A percentile compares a stretch with the other conserved stretches of the same genome.
Evolutionary conservation across 2,329 filamentous ascomycete genomes (phyloP).

Genomic region (Colletotrichum sp.): DNA sequence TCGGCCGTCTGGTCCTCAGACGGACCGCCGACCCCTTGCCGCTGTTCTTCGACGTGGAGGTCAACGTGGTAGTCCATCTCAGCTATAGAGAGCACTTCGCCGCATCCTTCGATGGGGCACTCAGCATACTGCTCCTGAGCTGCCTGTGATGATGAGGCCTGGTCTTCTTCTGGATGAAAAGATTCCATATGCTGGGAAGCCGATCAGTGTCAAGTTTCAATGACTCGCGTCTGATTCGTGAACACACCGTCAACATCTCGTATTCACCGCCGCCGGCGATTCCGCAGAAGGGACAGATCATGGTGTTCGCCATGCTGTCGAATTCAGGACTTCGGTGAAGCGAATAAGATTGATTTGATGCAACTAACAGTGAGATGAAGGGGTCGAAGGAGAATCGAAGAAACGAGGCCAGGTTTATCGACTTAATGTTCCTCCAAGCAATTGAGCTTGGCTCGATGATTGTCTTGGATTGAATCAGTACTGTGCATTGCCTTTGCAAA

Average conservation of each 20-base stretch:
- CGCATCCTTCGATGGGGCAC: constrained; percentile 53
- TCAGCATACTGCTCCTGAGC: constrained; percentile 24
- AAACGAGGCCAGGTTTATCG: neutral
- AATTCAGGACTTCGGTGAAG: neutral
- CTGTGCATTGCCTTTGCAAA: neutral
- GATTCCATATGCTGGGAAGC: constrained; percentile 30
- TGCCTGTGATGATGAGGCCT: constrained; percentile 31
- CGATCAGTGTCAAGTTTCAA: neutral
- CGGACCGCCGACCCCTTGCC: neutral
- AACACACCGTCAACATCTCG: constrained; percentile 38
- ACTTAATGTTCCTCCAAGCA: neutral
- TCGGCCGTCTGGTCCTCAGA: neutral
- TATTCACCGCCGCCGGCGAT: constrained; percentile 32
- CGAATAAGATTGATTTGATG: neutral
- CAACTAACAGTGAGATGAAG: neutral
- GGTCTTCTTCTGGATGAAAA: constrained; percentile 28
- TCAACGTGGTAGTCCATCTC: constrained; percentile 66
- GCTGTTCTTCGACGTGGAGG: constrained; percentile 55
- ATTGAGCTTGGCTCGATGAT: neutral
- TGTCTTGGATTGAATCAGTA: neutral
- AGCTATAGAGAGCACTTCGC: constrained; percentile 54
- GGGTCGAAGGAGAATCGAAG: neutral
- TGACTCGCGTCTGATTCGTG: neutral
- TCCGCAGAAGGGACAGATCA: constrained; percentile 40
- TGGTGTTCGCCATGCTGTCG: neutral